Evolutionary conservation across 345 rosid genomes (phyloP), one percentile per base, ranked within the genome.

Genomic region (Aegle marmelos): DNA sequence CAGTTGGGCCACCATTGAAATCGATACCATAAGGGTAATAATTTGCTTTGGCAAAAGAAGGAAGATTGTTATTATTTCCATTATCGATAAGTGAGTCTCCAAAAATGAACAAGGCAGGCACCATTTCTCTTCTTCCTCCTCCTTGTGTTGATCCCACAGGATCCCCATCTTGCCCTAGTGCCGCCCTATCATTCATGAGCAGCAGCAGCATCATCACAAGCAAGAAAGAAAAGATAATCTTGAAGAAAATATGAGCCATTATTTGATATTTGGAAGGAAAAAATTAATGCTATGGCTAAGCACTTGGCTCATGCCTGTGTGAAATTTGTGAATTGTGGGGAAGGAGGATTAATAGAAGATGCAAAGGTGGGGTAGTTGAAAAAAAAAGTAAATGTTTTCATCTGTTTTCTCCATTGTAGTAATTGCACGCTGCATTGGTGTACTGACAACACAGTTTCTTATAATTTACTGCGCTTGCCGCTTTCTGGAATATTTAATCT

Each of bases 81-180:
- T 90, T 94, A 87, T 96, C 98, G 37, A 96, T 89, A 30, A 96
- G 93, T 24, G 97, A 96, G 83, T 96, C 99, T 28, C 99, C 99
- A 50, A 96, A 96, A 66, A 96, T 79, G 81, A 94, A 96, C 94
- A 96, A 71, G 0, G 99, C 98, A 28, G 98, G 98, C 56, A 94
- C 99, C 89, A 81, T 57, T 61, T 88, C 92, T 74, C 70, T 78
- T 25, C 73, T 76, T 65, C 79, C 50, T 1, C 89, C 82, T 4
- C 77, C 85, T 25, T n/a, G 78, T 45, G 69, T 66, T 17, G 66
- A 70, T 4, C 73, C 75, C 21, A 53, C 28, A n/a, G 80, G 81
- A 59, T 54, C 75, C 11, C n/a, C 45, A 48, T 30, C 83, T 36
- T 67, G 75, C 30, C 81, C 85, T 64, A 31, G 33, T 50, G 27